phyloP scores from a whole-genome alignment of 768 basidiomycete species.

The Suillus subaureus region DNA sequence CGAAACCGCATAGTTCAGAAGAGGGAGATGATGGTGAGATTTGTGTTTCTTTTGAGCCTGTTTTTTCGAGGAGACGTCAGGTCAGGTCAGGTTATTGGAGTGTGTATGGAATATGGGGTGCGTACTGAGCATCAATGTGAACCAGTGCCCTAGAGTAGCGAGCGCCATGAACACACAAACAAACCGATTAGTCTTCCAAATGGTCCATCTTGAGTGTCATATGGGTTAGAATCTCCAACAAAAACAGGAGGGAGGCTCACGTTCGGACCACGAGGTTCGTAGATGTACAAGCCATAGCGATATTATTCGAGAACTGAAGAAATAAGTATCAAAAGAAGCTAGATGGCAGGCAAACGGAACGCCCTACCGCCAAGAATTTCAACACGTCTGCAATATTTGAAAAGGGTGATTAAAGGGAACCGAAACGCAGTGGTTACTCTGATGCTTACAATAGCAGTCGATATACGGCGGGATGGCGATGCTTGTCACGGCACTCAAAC shows the following conservation, averaged over 20 bases:
- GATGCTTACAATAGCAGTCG: constrained; percentile 24
- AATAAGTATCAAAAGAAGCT: background rate
- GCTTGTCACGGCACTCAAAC: constrained; percentile 7
- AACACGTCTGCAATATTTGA: constrained; percentile 13
- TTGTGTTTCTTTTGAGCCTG: constrained; percentile 20
- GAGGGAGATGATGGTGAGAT: background rate
- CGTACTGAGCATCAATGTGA: constrained; percentile 19
- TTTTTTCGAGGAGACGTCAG: background rate
- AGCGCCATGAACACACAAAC: constrained; percentile 20
- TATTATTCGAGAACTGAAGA: constrained; percentile 17
- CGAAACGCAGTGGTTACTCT: background rate
- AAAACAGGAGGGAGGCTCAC: constrained; percentile 18
- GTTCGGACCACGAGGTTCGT: constrained; percentile 32
- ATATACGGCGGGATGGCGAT: background rate
- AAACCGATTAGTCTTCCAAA: constrained; percentile 24
- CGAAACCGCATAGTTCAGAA: constrained; percentile 8
- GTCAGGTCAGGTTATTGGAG: background rate
- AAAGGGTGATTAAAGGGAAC: background rate
- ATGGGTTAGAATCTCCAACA: background rate
- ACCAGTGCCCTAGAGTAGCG: constrained; percentile 25
- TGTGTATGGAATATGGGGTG: background rate
- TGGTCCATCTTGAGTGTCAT: constrained; percentile 24
- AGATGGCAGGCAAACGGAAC: background rate
- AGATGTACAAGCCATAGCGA: constrained; percentile 22
- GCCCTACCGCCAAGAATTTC: constrained; percentile 17